phyloP scores from a whole-genome alignment of 1,139 yeast species.

The Pichia cactophila region DNA sequence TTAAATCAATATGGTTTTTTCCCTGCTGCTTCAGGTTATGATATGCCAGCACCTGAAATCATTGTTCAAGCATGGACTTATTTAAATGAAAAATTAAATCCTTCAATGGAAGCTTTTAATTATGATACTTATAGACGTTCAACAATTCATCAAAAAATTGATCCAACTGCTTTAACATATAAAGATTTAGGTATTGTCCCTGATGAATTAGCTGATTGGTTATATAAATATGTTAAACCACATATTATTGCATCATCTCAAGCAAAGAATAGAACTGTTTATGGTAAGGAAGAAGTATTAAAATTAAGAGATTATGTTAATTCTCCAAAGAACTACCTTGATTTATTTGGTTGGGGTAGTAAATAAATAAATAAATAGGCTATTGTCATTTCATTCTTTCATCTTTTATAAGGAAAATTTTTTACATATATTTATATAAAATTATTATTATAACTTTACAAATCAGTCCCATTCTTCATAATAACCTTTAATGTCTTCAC shows the following conservation, averaged over 20 bases:
- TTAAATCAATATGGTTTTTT: slow-evolving; percentile 42
- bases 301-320: slow-evolving; percentile 30
- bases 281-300: slow-evolving; percentile 28
- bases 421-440: background rate
- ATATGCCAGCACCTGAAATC: slow-evolving; percentile 47
- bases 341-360: slow-evolving; percentile 22
- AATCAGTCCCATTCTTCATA: slow-evolving; percentile 5
- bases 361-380: background rate
- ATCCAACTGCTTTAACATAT: slow-evolving; percentile 57
- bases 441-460: background rate
- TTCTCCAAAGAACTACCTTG: slow-evolving; percentile 27
- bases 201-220: slow-evolving; percentile 59
- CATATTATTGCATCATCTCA: slow-evolving; percentile 29
- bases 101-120: slow-evolving; percentile 59
- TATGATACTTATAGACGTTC: slow-evolving; percentile 76
- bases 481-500: slow-evolving; percentile 55
- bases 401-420: background rate
- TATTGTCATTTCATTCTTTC: background rate
- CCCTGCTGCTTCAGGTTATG: slow-evolving; percentile 45
- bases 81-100: slow-evolving; percentile 39
- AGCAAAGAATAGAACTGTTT: slow-evolving; percentile 29
- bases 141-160: slow-evolving; percentile 59
- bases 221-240: slow-evolving; percentile 51
- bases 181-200: slow-evolving; percentile 68
- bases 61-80: slow-evolving; percentile 23